Base-by-base conservation (phyloP, 2,329 filamentous ascomycete genomes). In the Neofusicoccum laricinum region DNA sequence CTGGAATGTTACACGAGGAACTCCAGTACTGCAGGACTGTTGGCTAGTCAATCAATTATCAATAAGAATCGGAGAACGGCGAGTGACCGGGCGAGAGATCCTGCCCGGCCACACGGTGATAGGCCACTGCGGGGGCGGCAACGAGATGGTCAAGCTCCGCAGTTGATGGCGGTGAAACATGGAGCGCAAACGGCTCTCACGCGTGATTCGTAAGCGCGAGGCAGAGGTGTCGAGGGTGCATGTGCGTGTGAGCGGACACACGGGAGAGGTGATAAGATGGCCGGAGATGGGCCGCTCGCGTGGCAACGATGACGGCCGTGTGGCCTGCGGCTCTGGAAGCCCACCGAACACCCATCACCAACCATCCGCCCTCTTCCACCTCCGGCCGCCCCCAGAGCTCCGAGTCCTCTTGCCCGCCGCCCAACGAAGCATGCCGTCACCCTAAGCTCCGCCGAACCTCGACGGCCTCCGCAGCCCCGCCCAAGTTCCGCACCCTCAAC, bases 291-390 rank as follows among this genome's bases (percentile, higher is more conserved):
- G 19, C 53, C 53, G 53, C 38, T 11, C 19, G 53, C 53, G 53
- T 58, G 53, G 53, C 53, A 57, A 57, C 36, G 53, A 58, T 58
- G 53, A 58, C 53, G 53, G 51, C 34, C 25, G 25, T 30, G 25
- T 30, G 25, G 25, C 25, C 53, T 17, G 19, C 38, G 43, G 53
- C 53, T 58, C 53, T 58, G 53, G 53, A 58, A 32, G 38, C 53
- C 53, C 43, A 43, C 38, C 53, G 53, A 58, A 45, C 25, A 25
- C n/a, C 53, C 53, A 41, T 43, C 53, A 58, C 53, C 12, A 19
- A 21, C 8, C 38, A 45, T 21, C 25, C 21, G 14, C 25, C 53
- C 14, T 43, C 53, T 32, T 36, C 21, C 36, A 14, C 53, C 21
- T n/a, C 15, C 40, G 38, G n/a, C 25, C 15, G 15, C 53, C 30